These are phyloP conservation scores for Tolypocladium paradoxum DNA, from an alignment of 2,329 filamentous ascomycete genomes.

Conservation along the genomic window DNA sequence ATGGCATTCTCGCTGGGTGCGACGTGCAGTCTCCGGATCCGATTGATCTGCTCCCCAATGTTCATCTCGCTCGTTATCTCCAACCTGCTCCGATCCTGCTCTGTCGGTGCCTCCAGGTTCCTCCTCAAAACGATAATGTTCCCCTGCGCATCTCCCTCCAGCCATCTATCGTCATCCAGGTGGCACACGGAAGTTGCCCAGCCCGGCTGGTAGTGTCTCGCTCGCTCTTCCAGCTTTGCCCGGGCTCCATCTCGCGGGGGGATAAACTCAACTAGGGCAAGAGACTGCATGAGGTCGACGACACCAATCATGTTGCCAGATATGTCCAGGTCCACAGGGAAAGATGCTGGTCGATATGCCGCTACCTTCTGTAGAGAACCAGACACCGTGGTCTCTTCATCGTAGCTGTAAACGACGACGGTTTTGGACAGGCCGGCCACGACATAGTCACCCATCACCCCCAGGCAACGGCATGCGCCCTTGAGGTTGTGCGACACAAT, in stretches of 20 bases:
- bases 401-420: conserved; percentile 49
- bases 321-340: conserved; percentile 71
- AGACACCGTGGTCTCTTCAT: conserved; percentile 42
- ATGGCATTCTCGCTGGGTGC: conserved; percentile 51
- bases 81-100: conserved; percentile 60
- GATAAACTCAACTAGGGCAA: conserved; percentile 65
- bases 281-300: conserved; percentile 87
- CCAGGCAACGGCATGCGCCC: conserved; percentile 72
- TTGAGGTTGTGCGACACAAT: conserved; percentile 60
- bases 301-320: conserved; percentile 68
- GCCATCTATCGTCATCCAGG: conserved; percentile 62
- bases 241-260: conserved; percentile 44
- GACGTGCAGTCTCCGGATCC: conserved; percentile 65
- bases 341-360: conserved; percentile 70
- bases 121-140: conserved; percentile 74
- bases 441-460: conserved; percentile 63
- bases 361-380: conserved; percentile 59
- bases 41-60: conserved; percentile 88
- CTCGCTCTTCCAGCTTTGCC: conserved; percentile 59
- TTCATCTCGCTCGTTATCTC: conserved; percentile 71
- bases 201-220: conserved; percentile 67
- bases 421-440: conserved; percentile 87
- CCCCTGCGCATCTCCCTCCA: conserved; percentile 78
- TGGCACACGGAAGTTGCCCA: conserved; percentile 75
- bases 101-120: conserved; percentile 61